A percentile compares a stretch with the other conserved stretches of the same genome.
phyloP scores from a whole-genome alignment of 441 rosid genomes.

The Lepidium campestre region DNA sequence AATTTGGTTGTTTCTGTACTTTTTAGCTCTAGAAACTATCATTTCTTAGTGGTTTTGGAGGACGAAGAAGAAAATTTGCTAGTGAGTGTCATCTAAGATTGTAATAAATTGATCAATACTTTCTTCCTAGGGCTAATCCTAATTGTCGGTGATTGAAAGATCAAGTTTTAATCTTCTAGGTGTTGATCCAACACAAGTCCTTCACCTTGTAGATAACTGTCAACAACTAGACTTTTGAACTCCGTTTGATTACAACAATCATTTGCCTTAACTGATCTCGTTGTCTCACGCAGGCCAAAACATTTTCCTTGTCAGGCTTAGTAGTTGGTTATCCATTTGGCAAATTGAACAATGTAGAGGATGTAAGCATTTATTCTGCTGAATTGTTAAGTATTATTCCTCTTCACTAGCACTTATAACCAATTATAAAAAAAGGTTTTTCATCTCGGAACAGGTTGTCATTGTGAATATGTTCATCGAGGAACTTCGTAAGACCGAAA shows the following conservation, averaged over 20 bases:
- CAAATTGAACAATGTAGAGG: constrained; percentile 28
- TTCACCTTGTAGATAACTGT: neutral
- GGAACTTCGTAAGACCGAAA: constrained; percentile 56
- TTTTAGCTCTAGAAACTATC: neutral
- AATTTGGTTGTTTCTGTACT: neutral
- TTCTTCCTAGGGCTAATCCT: neutral
- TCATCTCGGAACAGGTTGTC: constrained; percentile 40
- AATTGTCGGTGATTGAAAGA: neutral
- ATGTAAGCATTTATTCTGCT: constrained; percentile 35
- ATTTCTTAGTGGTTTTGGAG: neutral
- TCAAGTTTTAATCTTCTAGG: neutral
- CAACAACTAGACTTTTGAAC: neutral
- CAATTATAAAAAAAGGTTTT: neutral
- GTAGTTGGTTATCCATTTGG: constrained; percentile 69
- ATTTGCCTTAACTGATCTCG: neutral
- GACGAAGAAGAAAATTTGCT: neutral
- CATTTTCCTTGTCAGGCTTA: constrained; percentile 58
- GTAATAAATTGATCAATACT: constrained; percentile 2
- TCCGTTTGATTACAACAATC: neutral
- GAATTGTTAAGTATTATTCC: neutral
- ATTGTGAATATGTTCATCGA: constrained; percentile 63
- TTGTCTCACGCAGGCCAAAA: constrained; percentile 52
- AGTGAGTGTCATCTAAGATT: neutral
- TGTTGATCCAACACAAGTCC: neutral
- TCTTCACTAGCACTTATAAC: neutral